These are phyloP conservation scores for Ascoidea asiatica DNA, from an alignment of 805 yeast genomes.

Conservation along the genomic window DNA sequence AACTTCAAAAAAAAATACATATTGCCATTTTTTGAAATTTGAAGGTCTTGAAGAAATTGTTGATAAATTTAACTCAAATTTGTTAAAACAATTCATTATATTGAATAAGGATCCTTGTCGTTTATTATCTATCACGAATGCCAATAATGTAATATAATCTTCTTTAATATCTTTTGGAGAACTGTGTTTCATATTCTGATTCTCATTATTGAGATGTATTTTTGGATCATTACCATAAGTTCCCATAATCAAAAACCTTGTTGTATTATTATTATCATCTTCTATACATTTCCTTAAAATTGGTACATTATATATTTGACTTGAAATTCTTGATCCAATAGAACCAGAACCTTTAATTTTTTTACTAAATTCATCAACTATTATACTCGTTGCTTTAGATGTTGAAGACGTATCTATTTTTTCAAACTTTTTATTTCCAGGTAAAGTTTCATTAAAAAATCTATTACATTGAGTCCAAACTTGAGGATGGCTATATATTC, in stretches of 20 bases:
- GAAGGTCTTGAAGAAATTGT: conserved; percentile 74
- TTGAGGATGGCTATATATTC: conserved; percentile 87
- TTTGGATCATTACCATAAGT: conserved; percentile 13
- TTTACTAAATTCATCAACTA: conserved; percentile 21
- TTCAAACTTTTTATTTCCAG: conserved; percentile 15
- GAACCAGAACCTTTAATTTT: conserved; percentile 40
- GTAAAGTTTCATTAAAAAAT: conserved; percentile 45
- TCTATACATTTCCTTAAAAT: conserved; percentile 47
- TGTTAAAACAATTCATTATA: conserved; percentile 44
- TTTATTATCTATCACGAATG: conserved; percentile 52
- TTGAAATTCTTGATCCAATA: conserved; percentile 60
- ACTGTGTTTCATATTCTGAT: background rate
- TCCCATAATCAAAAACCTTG: conserved; percentile 68
- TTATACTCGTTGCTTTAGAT: conserved; percentile 68
- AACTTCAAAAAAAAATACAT: conserved; percentile 69
- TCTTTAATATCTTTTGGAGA: conserved; percentile 6
- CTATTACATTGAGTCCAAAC: conserved; percentile 87
- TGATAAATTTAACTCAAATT: conserved; percentile 46
- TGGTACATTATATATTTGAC: conserved; percentile 43
- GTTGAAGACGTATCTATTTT: conserved; percentile 67
- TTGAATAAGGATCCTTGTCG: conserved; percentile 66
- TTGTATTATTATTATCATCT: conserved; percentile 65
- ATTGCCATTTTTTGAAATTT: conserved; percentile 56
- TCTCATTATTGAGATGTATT: background rate
- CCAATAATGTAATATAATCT: conserved; percentile 35